phyloP scores from a whole-genome alignment of 371 early-diverging fungal genomes.

The Choanephora cucurbitarum region DNA sequence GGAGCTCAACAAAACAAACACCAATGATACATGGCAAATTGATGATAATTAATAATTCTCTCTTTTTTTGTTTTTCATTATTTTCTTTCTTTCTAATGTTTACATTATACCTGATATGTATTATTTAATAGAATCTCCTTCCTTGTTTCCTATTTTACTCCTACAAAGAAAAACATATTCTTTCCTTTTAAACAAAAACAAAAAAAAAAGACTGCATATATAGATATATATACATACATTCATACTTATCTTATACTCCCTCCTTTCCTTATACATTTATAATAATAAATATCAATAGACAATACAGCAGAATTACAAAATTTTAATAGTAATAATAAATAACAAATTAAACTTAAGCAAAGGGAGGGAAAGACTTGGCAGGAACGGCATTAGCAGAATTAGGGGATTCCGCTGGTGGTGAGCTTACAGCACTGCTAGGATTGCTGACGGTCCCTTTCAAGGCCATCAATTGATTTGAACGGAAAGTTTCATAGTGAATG shows the following conservation, averaged over 20 bases:
- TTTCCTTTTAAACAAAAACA: too few species aligned
- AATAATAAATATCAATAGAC: not conserved
- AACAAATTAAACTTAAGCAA: conserved; percentile 25
- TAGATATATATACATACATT: not conserved
- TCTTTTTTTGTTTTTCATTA: not conserved
- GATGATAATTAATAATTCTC: conserved; percentile 25
- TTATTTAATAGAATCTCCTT: not conserved
- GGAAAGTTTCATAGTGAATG: conserved; percentile 90
- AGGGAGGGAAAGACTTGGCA: conserved; percentile 33
- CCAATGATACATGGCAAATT: conserved; percentile 40
- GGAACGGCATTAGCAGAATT: conserved; percentile 18
- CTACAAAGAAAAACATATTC: too few species aligned
- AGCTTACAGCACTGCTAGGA: conserved; percentile 16
- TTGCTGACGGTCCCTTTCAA: conserved; percentile 63
- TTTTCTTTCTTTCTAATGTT: not conserved
- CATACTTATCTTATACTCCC: not conserved
- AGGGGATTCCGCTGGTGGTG: conserved; percentile 19
- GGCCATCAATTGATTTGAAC: conserved; percentile 83
- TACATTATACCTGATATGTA: not conserved
- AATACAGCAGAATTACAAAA: too few species aligned
- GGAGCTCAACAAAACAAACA: conserved; percentile 39
- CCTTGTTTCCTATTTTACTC: too few species aligned
- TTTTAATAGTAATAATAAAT: conserved; percentile 2
- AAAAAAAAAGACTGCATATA: not conserved
- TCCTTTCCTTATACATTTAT: not conserved